Base-by-base conservation (phyloP, 140 eudicot genomes). In the Bidens hawaiensis region DNA sequence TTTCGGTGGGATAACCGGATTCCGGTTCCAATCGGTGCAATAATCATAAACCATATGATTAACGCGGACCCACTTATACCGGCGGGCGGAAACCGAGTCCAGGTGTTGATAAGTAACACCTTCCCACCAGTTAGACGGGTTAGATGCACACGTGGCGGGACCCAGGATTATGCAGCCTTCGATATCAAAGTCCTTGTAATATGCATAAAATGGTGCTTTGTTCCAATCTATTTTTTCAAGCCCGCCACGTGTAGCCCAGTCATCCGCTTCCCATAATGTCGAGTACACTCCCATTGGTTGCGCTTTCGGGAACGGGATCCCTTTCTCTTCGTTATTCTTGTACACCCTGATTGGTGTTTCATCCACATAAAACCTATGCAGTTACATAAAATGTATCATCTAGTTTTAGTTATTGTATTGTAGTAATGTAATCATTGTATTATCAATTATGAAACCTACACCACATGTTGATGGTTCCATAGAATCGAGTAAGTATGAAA, bases 41-140 rank as follows among this genome's bases (percentile, higher is more conserved):
- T 83, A 83, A 59, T 83, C 90, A 51, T 80, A 83, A 49, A 80
- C 69, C 90, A 83, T 73, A 65, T 83, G 83, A 73, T 83, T 79
- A 67, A 76, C 16, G n/a, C 90, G 77, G 16, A 76, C 81, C 81
- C 81, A 76, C 25, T 74, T 64, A 48, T 76, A 76, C 10, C 43
- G 73, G 14, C 65, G 67, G 4, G 83, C 86, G 2, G 78, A 78
- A n/a, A 54, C 60, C 0, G 90, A 43, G 69, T 73, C 73, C 45
- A 83, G 73, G 26, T 79, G 81, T 42, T 79, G 75, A 62, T 79
- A 83, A 31, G 79, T 47, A 4, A 76, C 71, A 23, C 89, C 79
- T 53, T 83, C 89, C 89, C 89, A 79, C 89, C 85, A 83, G 33
- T 79, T 79, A 6, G 67, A 9, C 4, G 73, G 72, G 80, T 70